These are phyloP conservation scores for Boletellus ananiceps DNA, from an alignment of 768 basidiomycete genomes.

Conservation along the genomic window DNA sequence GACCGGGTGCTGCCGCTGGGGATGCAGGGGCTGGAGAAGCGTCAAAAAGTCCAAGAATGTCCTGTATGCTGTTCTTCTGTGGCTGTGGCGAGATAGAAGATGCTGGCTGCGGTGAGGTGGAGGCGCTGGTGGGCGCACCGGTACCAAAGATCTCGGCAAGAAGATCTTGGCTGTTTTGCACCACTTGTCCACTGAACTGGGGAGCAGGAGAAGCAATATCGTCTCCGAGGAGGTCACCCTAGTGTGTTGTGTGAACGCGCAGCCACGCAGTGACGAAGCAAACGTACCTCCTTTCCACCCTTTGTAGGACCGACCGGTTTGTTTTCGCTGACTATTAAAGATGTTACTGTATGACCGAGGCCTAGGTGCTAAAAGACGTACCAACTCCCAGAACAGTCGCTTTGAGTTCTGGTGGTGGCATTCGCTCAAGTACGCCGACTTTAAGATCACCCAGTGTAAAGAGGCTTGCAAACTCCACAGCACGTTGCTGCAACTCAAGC, in stretches of 20 bases:
- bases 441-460: slow-evolving; percentile 73
- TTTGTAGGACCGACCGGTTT: slow-evolving; percentile 92
- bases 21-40: slow-evolving; percentile 37
- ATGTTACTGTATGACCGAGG: not conserved
- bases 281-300: slow-evolving; percentile 63
- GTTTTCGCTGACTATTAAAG: slow-evolving; percentile 78
- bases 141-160: slow-evolving; percentile 90
- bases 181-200: slow-evolving; percentile 39
- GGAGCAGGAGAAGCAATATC: slow-evolving; percentile 48
- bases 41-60: slow-evolving; percentile 89
- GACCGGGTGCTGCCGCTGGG: slow-evolving; percentile 11
- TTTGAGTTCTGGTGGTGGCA: slow-evolving; percentile 98
- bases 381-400: slow-evolving; percentile 94
- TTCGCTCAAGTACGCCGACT: slow-evolving; percentile 88
- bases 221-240: slow-evolving; percentile 80
- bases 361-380: slow-evolving; percentile 33
- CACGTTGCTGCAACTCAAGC: slow-evolving; percentile 91
- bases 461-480: slow-evolving; percentile 89
- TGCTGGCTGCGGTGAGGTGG: slow-evolving; percentile 30
- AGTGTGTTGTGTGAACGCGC: slow-evolving; percentile 5
- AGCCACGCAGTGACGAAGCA: not conserved
- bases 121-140: slow-evolving; percentile 28
- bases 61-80: slow-evolving; percentile 66
- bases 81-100: slow-evolving; percentile 41
- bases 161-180: slow-evolving; percentile 75